Evolutionary conservation across 371 early-diverging fungal species (phyloP), one percentile per base, ranked within the genome.

Genomic region (Gilbertella persicaria): DNA sequence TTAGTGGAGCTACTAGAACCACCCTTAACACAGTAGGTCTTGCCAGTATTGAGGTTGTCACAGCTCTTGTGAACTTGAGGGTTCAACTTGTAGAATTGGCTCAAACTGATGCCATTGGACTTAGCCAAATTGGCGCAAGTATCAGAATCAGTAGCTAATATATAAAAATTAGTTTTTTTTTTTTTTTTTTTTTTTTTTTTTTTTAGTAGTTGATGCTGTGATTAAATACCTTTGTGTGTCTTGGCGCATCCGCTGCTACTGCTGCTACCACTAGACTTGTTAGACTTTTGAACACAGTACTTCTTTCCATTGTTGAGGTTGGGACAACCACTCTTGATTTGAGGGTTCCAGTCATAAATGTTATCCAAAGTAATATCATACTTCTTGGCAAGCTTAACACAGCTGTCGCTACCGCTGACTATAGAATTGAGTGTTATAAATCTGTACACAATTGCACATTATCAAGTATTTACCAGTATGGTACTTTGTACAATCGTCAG

Each of bases 231-330:
- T 48, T 48, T 48, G 38, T 37, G 48, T n/a, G 48, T 48, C n/a
- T 48, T 48, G 12, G 38, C 24, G 25, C 48, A 48, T 19, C n/a
- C 17, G 29, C 28, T 21, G 10, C 44, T 29, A 12, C 37, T 33
- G 21, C 28, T 37, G 21, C 9, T 35, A 9, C 45, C 44, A 13
- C 33, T 13, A 37, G 53, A 50, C 3, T 23, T 19, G 14, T 19
- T 10, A n/a, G 36, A 10, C 38, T 17, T 42, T 25, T 50, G 51
- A 20, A 73, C 74, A 58, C 74, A 73, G 64, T 73, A 73, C 50
- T 69, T 73, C 45, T 67, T 67, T 25, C 71, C 64, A 41, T 60
- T 66, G 45, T 64, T 59, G 36, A 75, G 40, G 51, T 75, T 75
- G 17, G 63, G 55, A 30, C 66, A 66, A 17, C 62, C 51, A 23